A percentile compares a stretch with the other conserved stretches of the same genome.
These are phyloP conservation scores for Hordeum pubiflorum DNA, from an alignment of 202 grass and related monocot species.

Conservation along the genomic window DNA sequence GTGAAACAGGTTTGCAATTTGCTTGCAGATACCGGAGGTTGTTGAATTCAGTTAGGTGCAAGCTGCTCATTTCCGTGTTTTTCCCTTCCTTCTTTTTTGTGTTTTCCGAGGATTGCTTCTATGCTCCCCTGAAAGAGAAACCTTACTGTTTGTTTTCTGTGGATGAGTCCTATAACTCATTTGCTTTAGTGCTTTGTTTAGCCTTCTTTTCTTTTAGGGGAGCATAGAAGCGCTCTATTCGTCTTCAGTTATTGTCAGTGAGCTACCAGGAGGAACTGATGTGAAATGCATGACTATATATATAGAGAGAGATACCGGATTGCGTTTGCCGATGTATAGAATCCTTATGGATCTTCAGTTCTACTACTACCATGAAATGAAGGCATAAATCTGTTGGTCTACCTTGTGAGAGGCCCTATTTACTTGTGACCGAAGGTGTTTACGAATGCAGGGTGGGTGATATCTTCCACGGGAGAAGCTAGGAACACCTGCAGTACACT, in stretches of 20 bases:
- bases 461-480: not conserved
- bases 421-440: not conserved
- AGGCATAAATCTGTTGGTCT: slow-evolving; percentile 9
- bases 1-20: slow-evolving; percentile 38
- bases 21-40: slow-evolving; percentile 28
- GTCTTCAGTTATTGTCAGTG: slow-evolving; percentile 3
- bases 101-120: slow-evolving; percentile 27
- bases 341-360: not conserved
- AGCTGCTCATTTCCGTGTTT: not conserved
- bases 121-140: slow-evolving; percentile 33
- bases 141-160: slow-evolving; percentile 3
- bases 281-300: slow-evolving; percentile 21
- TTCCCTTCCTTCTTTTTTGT: not conserved
- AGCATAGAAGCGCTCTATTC: slow-evolving; percentile 32
- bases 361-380: not conserved
- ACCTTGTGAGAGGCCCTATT: not conserved
- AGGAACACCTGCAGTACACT: not conserved
- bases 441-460: not conserved
- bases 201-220: slow-evolving; percentile 35
- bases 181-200: slow-evolving; percentile 23
- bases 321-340: slow-evolving; percentile 24
- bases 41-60: slow-evolving; percentile 27
- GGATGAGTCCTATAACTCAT: slow-evolving; percentile 14
- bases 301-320: slow-evolving; percentile 21
- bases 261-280: slow-evolving; percentile 25